phyloP scores from a whole-genome alignment of 176 grass and related monocot species.

The Oryza officinalis region DNA sequence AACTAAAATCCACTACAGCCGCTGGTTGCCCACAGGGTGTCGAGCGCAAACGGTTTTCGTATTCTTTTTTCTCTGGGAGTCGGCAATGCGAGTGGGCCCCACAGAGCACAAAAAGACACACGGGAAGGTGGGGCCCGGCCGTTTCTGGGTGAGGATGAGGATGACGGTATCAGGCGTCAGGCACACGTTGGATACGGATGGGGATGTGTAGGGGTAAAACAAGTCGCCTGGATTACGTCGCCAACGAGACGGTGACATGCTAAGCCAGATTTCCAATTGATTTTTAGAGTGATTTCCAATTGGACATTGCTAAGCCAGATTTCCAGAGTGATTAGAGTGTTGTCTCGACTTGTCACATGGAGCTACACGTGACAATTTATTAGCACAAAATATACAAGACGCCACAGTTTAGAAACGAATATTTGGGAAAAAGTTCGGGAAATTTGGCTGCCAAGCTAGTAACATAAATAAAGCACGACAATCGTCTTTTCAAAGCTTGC shows the following conservation, averaged over 20 bases:
- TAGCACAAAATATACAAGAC: no score
- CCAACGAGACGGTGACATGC: not conserved
- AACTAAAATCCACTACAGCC: not conserved
- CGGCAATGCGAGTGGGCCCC: not conserved
- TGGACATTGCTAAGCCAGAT: no score
- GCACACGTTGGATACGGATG: slow-evolving; percentile 18
- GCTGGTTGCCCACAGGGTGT: not conserved
- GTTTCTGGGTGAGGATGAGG: not conserved
- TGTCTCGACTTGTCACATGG: no score
- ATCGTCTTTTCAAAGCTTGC: no score
- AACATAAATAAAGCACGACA: no score
- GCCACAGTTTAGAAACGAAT: no score
- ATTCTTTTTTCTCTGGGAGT: not conserved
- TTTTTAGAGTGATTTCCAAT: no score
- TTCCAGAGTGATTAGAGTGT: no score
- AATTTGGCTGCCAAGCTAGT: no score
- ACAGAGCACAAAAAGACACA: not conserved
- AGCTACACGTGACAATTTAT: no score
- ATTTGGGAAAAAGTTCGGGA: no score
- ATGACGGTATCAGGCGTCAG: not conserved
- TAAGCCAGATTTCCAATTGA: no score
- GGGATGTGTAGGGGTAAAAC: not conserved
- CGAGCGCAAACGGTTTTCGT: not conserved
- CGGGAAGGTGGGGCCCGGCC: not conserved
- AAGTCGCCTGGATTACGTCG: not conserved